Evolutionary conservation across 345 rosid genomes (phyloP), one percentile per base, ranked within the genome.

Genomic region (Nephelium lappaceum): DNA sequence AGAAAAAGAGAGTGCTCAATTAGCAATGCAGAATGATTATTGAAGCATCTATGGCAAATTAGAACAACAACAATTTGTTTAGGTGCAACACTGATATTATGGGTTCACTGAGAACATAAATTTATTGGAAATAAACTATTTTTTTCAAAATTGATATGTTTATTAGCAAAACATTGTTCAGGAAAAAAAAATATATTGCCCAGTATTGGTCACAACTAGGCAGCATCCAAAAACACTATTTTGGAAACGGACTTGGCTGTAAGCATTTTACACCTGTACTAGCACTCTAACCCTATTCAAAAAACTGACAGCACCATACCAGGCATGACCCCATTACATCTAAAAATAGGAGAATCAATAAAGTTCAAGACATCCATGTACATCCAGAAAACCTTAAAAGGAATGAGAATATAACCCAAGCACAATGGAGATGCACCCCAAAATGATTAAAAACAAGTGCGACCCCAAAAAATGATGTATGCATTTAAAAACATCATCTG

Each of bases 1-100:
- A 43, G 75, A 77, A 83, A 75, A 55, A 72, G 77, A 19, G 75
- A 9, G n/a, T 4, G 15, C 42, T 57, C 63, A 0, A 77, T 81
- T 71, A 84, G 31, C 51, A 24, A 42, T 73, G 71, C n/a, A 57
- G 66, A 41, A 75, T 24, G 60, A 45, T 25, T 43, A 53, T 70
- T 68, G 73, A 5, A 19, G 24, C 49, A 55, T 71, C 47, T 4
- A 39, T 42, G 18, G 58, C 23, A 72, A 3, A 63, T 51, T 67
- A 74, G 11, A 62, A 39, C 16, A 70, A 31, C 4, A 71, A 71
- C 61, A 11, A 16, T 16, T 51, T 51, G 19, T 51, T 51, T 15
- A 25, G 12, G 51, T 15, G 6, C 8, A 24, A 43, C 23, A 31
- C 14, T 51, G n/a, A 53, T 71, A 27, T 27, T 5, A 51, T 21